A percentile compares a stretch with the other conserved stretches of the same genome.
Conservation (phyloP, 352 stramenopile species). For the Elongisporangium anandrum region DNA sequence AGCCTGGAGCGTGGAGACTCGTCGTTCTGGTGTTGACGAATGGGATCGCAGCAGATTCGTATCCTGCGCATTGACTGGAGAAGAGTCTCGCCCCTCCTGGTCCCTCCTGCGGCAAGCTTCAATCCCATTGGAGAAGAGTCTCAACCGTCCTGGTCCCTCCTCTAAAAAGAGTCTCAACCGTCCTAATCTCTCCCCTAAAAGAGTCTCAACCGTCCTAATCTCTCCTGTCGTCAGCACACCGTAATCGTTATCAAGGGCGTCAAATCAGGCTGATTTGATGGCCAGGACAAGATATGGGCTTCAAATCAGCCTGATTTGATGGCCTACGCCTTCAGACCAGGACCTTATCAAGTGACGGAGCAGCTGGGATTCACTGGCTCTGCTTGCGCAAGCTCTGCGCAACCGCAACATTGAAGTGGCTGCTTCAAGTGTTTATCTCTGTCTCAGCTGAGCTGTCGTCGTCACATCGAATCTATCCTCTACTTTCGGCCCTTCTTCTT, state of each 20-base stretch:
- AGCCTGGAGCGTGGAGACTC: neutral
- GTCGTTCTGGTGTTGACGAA: constrained; percentile 1
- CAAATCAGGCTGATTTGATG: neutral
- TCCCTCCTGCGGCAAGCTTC: neutral
- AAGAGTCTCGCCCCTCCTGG: neutral
- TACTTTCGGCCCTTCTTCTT: constrained; percentile 36
- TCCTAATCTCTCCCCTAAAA: neutral
- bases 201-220: neutral
- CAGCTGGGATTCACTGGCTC: neutral
- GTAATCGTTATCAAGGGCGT: neutral
- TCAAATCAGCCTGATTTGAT: neutral
- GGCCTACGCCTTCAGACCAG: neutral
- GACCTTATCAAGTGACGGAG: neutral
- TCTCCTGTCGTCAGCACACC: neutral
- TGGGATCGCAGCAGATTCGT: neutral
- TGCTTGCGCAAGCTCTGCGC: neutral
- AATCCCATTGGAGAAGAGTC: neutral
- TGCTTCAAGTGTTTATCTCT: neutral
- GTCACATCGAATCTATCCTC: neutral
- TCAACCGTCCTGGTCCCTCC: neutral
- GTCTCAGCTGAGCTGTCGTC: neutral
- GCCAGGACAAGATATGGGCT: neutral
- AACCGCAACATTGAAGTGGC: neutral
- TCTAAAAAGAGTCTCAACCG: neutral
- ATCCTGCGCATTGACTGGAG: neutral